Conservation (phyloP, 2,329 filamentous ascomycete genomes). For the Arthrinium puccinioides region DNA sequence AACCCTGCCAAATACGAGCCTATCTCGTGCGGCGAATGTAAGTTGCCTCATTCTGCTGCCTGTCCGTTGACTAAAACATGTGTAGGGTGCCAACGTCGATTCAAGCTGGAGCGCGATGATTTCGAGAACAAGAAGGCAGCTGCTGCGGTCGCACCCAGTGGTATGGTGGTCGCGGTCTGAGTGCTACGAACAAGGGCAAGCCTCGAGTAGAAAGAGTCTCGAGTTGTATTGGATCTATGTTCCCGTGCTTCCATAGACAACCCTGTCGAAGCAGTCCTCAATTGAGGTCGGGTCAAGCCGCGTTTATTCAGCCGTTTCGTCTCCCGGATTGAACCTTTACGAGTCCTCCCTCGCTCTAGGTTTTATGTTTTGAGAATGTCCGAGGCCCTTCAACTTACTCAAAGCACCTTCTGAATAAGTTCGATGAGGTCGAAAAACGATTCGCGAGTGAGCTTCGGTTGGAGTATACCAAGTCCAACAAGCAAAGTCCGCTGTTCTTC, state of each 20-base stretch:
- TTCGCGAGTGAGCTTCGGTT: conserved; percentile 42
- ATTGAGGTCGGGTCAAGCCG: no score
- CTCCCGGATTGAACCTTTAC: no score
- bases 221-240: no score
- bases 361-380: no score
- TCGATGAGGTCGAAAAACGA: conserved; percentile 60
- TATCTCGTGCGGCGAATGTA: conserved; percentile 41
- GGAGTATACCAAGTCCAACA: conserved; percentile 51
- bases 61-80: conserved; percentile 2
- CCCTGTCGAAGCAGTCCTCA: no score
- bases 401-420: conserved; percentile 51
- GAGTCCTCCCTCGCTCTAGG: not conserved
- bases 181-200: no score
- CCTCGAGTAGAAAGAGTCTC: no score
- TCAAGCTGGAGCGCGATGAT: conserved; percentile 20
- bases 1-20: conserved; percentile 43
- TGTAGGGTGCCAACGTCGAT: conserved; percentile 24
- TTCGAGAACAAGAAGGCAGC: conserved; percentile 18
- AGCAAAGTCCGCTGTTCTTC: conserved; percentile 55
- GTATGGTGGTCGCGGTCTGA: conserved; percentile 12
- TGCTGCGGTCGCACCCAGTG: conserved; percentile 16
- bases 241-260: no score
- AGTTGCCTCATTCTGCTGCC: conserved; percentile 6
- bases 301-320: no score
- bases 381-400: conserved; percentile 11